Conservation (phyloP, 345 rosid species). For the Psidium friedrichsthalianum region DNA sequence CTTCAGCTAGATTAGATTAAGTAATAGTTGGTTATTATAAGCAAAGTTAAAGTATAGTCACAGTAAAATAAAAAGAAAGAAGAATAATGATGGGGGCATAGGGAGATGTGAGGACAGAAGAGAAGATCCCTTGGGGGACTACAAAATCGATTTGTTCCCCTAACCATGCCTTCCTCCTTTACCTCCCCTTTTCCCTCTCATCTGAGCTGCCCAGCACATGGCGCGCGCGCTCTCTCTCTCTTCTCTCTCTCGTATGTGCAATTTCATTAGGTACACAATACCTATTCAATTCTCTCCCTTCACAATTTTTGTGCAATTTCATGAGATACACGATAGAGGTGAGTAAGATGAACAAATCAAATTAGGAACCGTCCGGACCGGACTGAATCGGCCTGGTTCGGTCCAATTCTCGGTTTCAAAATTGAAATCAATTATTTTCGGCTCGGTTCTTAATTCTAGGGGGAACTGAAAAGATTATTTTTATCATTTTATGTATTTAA, state of each 20-base stretch:
- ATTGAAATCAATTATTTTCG: no score
- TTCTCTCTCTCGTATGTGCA: neutral
- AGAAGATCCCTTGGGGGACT: constrained; percentile 78
- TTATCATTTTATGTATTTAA: no score
- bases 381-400: no score
- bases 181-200: neutral
- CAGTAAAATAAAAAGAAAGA: neutral
- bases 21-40: neutral
- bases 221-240: neutral
- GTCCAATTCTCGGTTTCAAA: no score
- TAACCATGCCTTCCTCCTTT: constrained; percentile 25
- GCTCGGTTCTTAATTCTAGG: no score
- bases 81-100: constrained; percentile 30
- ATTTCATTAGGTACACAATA: neutral
- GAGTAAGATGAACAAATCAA: no score
- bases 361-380: no score
- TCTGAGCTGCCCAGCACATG: constrained; percentile 62
- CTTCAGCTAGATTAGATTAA: neutral
- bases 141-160: constrained; percentile 75
- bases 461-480: no score
- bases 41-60: neutral
- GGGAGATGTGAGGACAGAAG: constrained; percentile 15
- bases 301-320: neutral
- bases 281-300: neutral
- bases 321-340: neutral